A percentile compares a stretch with the other conserved stretches of the same genome.
Conservation (phyloP, 2,329 filamentous ascomycete genomes). For the Rhytidhysteron rufulum region DNA sequence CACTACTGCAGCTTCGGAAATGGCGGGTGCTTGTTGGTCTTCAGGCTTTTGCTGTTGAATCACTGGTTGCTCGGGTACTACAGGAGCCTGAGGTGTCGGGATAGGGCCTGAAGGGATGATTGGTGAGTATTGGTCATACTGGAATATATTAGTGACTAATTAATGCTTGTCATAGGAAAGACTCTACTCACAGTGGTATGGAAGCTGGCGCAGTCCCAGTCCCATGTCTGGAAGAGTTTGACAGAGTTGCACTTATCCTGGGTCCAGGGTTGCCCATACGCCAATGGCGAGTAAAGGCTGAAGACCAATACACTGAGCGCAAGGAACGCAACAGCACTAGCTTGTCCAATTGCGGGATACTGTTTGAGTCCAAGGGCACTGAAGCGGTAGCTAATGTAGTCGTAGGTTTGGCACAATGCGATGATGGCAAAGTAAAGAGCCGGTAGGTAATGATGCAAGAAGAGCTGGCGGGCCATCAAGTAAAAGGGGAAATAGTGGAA, state of each 20-base stretch:
- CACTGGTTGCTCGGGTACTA: constrained; percentile 17
- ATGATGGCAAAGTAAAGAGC: constrained; percentile 94
- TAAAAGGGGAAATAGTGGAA: constrained; percentile 99
- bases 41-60: constrained; percentile 11
- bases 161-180: background rate
- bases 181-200: constrained; percentile 79
- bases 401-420: constrained; percentile 81
- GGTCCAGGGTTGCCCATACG: constrained; percentile 94
- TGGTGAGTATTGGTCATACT: constrained; percentile 22
- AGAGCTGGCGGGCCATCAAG: constrained; percentile 96
- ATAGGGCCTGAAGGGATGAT: constrained; percentile 19
- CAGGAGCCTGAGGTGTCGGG: constrained; percentile 22
- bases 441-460: constrained; percentile 97
- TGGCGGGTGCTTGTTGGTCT: constrained; percentile 6
- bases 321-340: constrained; percentile 70
- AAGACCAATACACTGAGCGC: constrained; percentile 72
- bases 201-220: constrained; percentile 98
- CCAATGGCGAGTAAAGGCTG: constrained; percentile 78
- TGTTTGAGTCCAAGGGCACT: constrained; percentile 63
- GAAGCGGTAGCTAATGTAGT: constrained; percentile 76
- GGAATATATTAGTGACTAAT: constrained; percentile 3
- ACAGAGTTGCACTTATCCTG: constrained; percentile 79
- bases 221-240: constrained; percentile 87
- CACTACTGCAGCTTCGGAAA: constrained; percentile 23
- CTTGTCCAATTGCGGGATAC: constrained; percentile 69